These are phyloP conservation scores for Erigeron canadensis DNA, from an alignment of 129 eudicot genomes.

Conservation along the genomic window DNA sequence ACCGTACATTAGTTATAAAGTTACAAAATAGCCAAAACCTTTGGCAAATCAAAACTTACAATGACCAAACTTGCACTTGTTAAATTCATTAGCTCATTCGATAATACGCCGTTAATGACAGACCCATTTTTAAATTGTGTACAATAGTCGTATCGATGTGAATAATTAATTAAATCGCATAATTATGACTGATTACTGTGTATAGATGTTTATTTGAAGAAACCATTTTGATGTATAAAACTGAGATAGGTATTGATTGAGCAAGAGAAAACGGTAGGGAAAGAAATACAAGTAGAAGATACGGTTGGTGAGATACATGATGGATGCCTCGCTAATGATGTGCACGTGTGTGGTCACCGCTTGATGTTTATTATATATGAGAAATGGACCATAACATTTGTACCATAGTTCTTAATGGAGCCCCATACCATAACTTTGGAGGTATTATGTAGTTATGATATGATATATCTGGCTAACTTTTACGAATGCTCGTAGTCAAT, in stretches of 20 bases:
- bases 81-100: too few species aligned
- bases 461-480: not conserved
- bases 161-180: not conserved
- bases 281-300: constrained; percentile 25
- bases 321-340: constrained; percentile 17
- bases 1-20: too few species aligned
- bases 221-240: not conserved
- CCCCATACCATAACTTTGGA: constrained; percentile 24
- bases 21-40: too few species aligned
- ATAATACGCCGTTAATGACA: too few species aligned
- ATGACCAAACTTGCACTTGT: too few species aligned
- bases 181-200: too few species aligned
- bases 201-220: not conserved
- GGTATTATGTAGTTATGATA: not conserved
- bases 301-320: constrained; percentile 27
- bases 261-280: not conserved
- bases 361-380: constrained; percentile 16
- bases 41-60: too few species aligned
- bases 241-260: not conserved
- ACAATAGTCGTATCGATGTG: not conserved
- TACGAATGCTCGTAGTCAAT: too few species aligned
- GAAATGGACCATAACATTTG: constrained; percentile 30
- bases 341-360: too few species aligned
- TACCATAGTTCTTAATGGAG: constrained; percentile 22
- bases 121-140: too few species aligned